Percentiles rank a stretch among this genome's conserved stretches.
Conservation (phyloP, 2,329 filamentous ascomycete species). For the Orbilia ellipsospora region DNA sequence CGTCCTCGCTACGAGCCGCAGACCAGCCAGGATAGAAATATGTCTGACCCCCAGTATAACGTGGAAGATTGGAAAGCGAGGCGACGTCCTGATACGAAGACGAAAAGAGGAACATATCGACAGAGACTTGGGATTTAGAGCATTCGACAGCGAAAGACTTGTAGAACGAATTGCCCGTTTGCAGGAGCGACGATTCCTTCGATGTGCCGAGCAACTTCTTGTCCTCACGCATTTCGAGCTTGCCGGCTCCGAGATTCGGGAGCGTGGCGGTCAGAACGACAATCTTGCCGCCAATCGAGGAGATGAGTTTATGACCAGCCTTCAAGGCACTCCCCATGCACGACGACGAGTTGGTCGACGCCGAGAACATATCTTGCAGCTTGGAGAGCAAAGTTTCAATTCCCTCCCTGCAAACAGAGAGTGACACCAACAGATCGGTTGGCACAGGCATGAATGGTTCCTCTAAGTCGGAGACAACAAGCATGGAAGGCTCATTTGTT, state of each 20-base stretch:
- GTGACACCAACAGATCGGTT: constrained; percentile 86
- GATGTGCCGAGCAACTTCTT: constrained; percentile 94
- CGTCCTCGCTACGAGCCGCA: constrained; percentile 89
- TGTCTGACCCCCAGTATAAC: constrained; percentile 96
- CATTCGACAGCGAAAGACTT: constrained; percentile 99
- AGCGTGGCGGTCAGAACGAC: constrained; percentile 89
- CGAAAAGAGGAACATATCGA: constrained; percentile 98
- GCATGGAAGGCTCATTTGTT: constrained; percentile 85
- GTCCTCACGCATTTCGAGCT: constrained; percentile 92
- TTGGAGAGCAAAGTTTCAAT: constrained; percentile 91
- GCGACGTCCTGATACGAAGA: constrained; percentile 98
- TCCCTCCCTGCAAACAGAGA: constrained; percentile 88
- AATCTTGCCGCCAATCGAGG: constrained; percentile 92
- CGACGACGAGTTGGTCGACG: constrained; percentile 87
- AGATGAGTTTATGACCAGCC: constrained; percentile 95
- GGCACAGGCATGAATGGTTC: constrained; percentile 97
- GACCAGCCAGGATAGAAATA: constrained; percentile 99
- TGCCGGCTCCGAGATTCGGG: constrained; percentile 88
- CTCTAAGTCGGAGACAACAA: constrained; percentile 93
- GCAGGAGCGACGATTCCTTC: constrained; percentile 86
- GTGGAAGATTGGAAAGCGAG: constrained; percentile 90
- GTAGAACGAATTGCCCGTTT: constrained; percentile 96
- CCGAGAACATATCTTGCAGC: constrained; percentile 95
- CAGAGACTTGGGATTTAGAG: constrained; percentile 97
- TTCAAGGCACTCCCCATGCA: constrained; percentile 94